Percentiles rank a stretch among this genome's conserved stretches.
phyloP scores from a whole-genome alignment of 2,329 filamentous ascomycete genomes.

The Xylariaceae sp. region DNA sequence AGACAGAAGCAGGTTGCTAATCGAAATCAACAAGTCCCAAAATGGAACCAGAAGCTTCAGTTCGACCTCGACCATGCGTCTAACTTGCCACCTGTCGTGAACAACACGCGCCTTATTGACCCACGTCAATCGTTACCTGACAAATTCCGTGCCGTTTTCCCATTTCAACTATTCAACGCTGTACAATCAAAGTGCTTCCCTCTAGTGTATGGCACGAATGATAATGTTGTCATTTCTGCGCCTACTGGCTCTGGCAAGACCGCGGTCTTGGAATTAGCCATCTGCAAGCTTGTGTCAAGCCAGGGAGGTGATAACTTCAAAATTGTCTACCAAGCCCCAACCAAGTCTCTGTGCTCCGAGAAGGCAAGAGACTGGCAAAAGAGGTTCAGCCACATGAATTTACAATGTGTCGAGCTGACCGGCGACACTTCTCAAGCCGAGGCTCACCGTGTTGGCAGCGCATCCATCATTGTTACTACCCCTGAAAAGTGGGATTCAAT shows the following conservation, averaged over 20 bases:
- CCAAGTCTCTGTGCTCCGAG: constrained; percentile 82
- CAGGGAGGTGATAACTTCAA: constrained; percentile 70
- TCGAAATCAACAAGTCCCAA: constrained; percentile 25
- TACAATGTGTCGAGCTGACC: constrained; percentile 79
- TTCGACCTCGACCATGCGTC: constrained; percentile 38
- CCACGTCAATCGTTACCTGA: constrained; percentile 67
- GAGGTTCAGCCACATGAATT: constrained; percentile 72
- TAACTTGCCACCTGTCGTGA: constrained; percentile 45
- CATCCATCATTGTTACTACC: constrained; percentile 84
- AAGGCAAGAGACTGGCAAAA: constrained; percentile 76
- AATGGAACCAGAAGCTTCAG: constrained; percentile 32
- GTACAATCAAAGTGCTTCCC: constrained; percentile 82
- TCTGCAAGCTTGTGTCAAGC: constrained; percentile 71
- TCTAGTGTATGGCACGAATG: constrained; percentile 67
- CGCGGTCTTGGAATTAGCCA: constrained; percentile 79
- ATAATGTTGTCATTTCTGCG: constrained; percentile 81
- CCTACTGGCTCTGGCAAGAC: constrained; percentile 90
- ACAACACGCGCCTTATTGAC: constrained; percentile 50
- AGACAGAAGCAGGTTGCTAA: constrained; percentile 24
- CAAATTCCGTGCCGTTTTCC: constrained; percentile 72
- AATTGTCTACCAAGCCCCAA: constrained; percentile 84
- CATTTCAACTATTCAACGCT: constrained; percentile 79
- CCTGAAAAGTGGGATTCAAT: constrained; percentile 94
- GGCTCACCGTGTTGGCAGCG: constrained; percentile 71
- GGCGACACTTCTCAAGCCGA: constrained; percentile 77